Evolutionary conservation across 2,329 filamentous ascomycete genomes (phyloP), one percentile per base, ranked within the genome.

Genomic region (Clonostachys sp.): DNA sequence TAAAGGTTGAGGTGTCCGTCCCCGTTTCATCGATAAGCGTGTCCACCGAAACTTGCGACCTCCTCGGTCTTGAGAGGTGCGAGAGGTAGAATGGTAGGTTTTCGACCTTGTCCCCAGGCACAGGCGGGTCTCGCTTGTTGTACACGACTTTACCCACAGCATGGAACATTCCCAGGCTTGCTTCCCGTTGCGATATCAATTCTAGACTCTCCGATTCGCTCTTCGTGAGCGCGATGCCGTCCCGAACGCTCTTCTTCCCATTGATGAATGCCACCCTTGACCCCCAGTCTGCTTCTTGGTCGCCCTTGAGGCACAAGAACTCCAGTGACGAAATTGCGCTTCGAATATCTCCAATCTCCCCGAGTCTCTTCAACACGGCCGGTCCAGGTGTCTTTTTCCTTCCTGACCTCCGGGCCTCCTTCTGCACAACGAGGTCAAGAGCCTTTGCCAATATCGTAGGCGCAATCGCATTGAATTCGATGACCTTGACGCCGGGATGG

Each of bases 131-230:
- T 42, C 94, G 81, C 63, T 96, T 99, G 71, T 99, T 99, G 71
- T 97, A 95, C 1, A 97, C 85, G 3, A 99, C 89, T 62, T 94
- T 96, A 5, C 92, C 94, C 12, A 97, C 88, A 1, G 94, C 91
- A 63, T 99, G 94, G 60, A 99, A 99, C 45, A 99, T 90, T 2
- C 92, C 94, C 4, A 99, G 73, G 52, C 86, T 96, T 14, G 88
- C 86, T 68, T 97, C 94, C 48, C 94, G 81, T 59, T 91, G 89
- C 1, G 88, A 90, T 18, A 97, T 81, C 50, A 94, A 72, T 59
- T 90, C 83, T 10, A 97, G 67, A 6, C 84, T 91, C 52, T 95
- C 86, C 49, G 81, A 74, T 63, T 97, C 94, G 59, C 86, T 84
- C 51, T 80, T 78, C 0, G 91, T 96, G 49, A 95, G 66, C 5